Evolutionary conservation across 2,329 filamentous ascomycete genomes (phyloP).

Genomic region (Cladosporium phlei): DNA sequence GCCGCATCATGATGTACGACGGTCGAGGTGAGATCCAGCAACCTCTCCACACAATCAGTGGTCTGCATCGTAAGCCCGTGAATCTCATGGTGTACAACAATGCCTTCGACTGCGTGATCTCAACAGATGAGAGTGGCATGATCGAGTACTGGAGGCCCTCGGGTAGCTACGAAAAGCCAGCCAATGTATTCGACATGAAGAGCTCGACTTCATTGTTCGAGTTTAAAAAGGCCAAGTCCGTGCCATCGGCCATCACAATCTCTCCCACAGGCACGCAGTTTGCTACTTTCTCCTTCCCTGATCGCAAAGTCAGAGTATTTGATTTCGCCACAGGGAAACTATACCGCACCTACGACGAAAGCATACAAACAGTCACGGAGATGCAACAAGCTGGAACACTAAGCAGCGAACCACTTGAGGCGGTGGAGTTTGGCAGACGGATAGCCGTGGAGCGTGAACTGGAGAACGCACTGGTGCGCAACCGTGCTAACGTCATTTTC

Average conservation of each 20-base stretch:
- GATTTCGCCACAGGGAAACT: constrained; percentile 87
- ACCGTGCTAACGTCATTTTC: constrained; percentile 81
- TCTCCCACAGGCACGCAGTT: constrained; percentile 84
- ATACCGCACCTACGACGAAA: constrained; percentile 91
- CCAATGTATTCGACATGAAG: constrained; percentile 88
- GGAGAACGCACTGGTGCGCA: constrained; percentile 61
- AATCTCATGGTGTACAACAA: constrained; percentile 86
- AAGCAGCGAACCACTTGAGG: constrained; percentile 72
- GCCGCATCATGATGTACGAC: constrained; percentile 77
- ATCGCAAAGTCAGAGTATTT: constrained; percentile 88
- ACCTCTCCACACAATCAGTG: constrained; percentile 71
- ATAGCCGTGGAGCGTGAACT: constrained; percentile 82
- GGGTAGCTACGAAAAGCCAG: constrained; percentile 80
- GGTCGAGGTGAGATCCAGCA: constrained; percentile 75
- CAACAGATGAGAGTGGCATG: constrained; percentile 86
- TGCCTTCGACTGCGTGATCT: constrained; percentile 82
- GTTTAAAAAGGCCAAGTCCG: constrained; percentile 89
- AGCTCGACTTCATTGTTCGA: constrained; percentile 92
- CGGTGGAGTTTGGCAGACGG: constrained; percentile 85
- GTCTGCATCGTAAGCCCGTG: constrained; percentile 76
- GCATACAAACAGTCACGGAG: constrained; percentile 77
- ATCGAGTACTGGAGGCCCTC: constrained; percentile 91
- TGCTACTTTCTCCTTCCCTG: constrained; percentile 83
- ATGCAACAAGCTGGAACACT: constrained; percentile 90
- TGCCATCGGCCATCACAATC: constrained; percentile 74